Base-by-base conservation (phyloP, 495 filamentous ascomycete genomes). In the Pyrenula aspistea region DNA sequence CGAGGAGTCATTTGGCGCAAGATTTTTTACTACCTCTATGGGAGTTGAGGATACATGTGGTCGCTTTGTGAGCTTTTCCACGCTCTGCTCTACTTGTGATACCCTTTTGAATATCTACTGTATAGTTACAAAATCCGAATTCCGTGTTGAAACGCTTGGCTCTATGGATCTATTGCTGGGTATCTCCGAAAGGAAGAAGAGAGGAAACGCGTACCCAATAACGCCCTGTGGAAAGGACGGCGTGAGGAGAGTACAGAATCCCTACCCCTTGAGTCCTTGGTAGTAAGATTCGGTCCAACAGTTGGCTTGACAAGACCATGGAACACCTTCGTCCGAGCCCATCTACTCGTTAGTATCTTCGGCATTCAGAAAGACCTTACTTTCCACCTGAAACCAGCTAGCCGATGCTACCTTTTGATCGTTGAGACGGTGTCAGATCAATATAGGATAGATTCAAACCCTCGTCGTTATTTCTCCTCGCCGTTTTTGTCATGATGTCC, bases 401-500 rank as follows among this genome's bases (percentile, higher is more conserved):
- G n/a, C n/a, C n/a, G n/a, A n/a, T n/a, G n/a, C n/a, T n/a, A n/a
- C n/a, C n/a, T n/a, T n/a, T n/a, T n/a, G n/a, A n/a, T n/a, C n/a
- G n/a, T n/a, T n/a, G n/a, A n/a, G n/a, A n/a, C n/a, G n/a, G n/a
- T n/a, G n/a, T n/a, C n/a, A n/a, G n/a, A n/a, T n/a, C n/a, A n/a
- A n/a, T n/a, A n/a, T n/a, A n/a, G n/a, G n/a, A n/a, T n/a, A n/a
- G n/a, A n/a, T n/a, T n/a, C n/a, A n/a, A n/a, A n/a, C n/a, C n/a
- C n/a, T n/a, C n/a, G n/a, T n/a, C n/a, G 42, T 49, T 49, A 19
- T 12, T 70, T 69, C 59, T 66, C 61, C 61, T 88, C 79, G 31
- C 31, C 15, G 15, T 4, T 4, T 42, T 42, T 42, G 31, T 42
- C 31, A 15, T 42, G 31, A 15, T 42, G 31, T 42, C 31, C 31